These are phyloP conservation scores for Rubia peregrina DNA, from an alignment of 305 asterid species.

Conservation along the genomic window DNA sequence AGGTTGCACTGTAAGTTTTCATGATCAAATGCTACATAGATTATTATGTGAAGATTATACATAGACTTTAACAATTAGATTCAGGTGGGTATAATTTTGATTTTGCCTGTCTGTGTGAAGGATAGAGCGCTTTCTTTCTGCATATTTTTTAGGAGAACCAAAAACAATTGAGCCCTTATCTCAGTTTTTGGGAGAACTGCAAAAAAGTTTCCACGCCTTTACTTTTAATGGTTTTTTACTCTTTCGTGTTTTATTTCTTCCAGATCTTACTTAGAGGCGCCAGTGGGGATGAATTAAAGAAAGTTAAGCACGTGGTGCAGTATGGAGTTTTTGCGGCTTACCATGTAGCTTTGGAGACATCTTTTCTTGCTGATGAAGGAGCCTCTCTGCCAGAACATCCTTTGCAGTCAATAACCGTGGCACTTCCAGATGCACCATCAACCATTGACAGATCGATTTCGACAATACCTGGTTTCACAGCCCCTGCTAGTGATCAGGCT, in stretches of 20 bases:
- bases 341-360: conserved; percentile 94
- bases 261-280: conserved; percentile 96
- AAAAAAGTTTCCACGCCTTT: background rate
- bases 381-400: conserved; percentile 85
- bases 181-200: background rate
- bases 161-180: background rate
- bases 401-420: conserved; percentile 56
- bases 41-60: background rate
- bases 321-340: conserved; percentile 97
- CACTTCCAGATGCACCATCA: conserved; percentile 71
- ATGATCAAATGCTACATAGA: conserved; percentile 11
- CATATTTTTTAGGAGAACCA: background rate
- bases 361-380: conserved; percentile 98
- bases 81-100: background rate
- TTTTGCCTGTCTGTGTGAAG: background rate
- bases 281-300: conserved; percentile 79
- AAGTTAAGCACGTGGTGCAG: conserved; percentile 88
- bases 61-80: background rate
- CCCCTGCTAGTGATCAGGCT: conserved; percentile 36
- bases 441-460: conserved; percentile 70
- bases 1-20: conserved; percentile 82
- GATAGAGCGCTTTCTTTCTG: background rate
- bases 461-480: conserved; percentile 50
- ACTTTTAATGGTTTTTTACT: background rate
- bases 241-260: conserved; percentile 27